Base-by-base conservation (phyloP, 2,329 filamentous ascomycete genomes). In the Alternaria sp. region DNA sequence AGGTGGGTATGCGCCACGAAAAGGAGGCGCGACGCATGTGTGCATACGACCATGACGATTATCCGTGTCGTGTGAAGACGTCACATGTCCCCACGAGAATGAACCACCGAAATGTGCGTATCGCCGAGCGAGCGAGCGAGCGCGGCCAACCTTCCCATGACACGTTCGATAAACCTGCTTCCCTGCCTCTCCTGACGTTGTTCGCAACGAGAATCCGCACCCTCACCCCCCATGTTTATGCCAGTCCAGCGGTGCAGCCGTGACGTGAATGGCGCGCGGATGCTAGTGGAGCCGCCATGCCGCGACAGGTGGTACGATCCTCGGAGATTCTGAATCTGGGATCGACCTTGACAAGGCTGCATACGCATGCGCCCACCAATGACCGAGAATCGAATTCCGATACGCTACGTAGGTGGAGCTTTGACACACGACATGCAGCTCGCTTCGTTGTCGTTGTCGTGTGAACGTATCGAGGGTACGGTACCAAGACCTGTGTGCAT, bases 281-380 rank as follows among this genome's bases (percentile, higher is more conserved):
- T 17, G 17, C 17, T 17, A 17, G 17, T 17, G 17, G 17, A 17
- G 17, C 17, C 17, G 17, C 51, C 50, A 62, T 21, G 29, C 56
- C 60, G 51, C 41, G 37, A 54, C 26, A 61, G 56, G 65, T 63
- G 61, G 63, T 62, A 56, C 58, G 54, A 58, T 56, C 59, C 59
- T 61, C 58, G 62, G 65, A 69, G 40, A 65, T 50, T 42, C 50
- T 51, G 44, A 60, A 48, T 58, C 52, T 42, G 39, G 45, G 63
- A 68, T 68, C 63, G 54, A 17, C 62, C 52, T 58, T 31, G 54
- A 63, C 41, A 50, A 44, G 51, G 56, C 45, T 58, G 39, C 53
- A 42, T 54, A 58, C 17, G 17, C 17, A 14, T 39, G 39, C n/a
- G 44, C 33, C 33, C 24, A 37, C 48, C 55, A 60, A 60, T 57